Evolutionary conservation across 441 rosid genomes (phyloP).

Genomic region (Lepidium campestre): DNA sequence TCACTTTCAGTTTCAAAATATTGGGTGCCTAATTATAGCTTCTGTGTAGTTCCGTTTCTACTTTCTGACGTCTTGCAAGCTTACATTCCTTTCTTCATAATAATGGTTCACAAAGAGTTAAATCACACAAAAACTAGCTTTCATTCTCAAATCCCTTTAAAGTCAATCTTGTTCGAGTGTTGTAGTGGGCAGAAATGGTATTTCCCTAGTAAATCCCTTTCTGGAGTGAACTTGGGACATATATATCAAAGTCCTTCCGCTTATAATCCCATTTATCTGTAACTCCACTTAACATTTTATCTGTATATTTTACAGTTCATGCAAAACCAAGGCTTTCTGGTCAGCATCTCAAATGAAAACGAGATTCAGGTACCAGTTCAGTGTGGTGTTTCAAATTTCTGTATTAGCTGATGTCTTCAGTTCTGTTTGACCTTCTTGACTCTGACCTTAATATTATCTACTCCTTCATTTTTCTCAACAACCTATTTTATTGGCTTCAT

Average conservation of each 20-base stretch:
- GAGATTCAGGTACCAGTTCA: slow-evolving; percentile 50
- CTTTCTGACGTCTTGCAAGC: neutral
- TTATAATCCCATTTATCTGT: neutral
- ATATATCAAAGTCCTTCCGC: neutral
- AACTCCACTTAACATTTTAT: slow-evolving; percentile 5
- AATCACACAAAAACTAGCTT: neutral
- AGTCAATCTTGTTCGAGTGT: neutral
- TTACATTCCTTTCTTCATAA: slow-evolving; percentile 4
- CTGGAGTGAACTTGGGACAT: slow-evolving; percentile 1
- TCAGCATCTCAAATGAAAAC: slow-evolving; percentile 48
- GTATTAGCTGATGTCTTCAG: slow-evolving; percentile 2
- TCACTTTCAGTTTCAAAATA: neutral
- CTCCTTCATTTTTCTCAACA: neutral
- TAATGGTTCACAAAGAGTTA: slow-evolving; percentile 8
- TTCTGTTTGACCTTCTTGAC: slow-evolving; percentile 4
- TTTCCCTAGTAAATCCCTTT: neutral
- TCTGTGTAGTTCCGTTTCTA: neutral
- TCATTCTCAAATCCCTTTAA: neutral
- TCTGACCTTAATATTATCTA: neutral
- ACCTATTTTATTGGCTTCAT: slow-evolving; percentile 16
- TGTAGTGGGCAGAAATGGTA: neutral
- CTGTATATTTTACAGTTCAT: slow-evolving; percentile 40
- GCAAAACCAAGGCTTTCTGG: slow-evolving; percentile 60
- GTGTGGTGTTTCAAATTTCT: slow-evolving; percentile 12
- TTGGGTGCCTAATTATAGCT: slow-evolving; percentile 5